phyloP scores from a whole-genome alignment of 768 basidiomycete species.

The Collybia sordida region DNA sequence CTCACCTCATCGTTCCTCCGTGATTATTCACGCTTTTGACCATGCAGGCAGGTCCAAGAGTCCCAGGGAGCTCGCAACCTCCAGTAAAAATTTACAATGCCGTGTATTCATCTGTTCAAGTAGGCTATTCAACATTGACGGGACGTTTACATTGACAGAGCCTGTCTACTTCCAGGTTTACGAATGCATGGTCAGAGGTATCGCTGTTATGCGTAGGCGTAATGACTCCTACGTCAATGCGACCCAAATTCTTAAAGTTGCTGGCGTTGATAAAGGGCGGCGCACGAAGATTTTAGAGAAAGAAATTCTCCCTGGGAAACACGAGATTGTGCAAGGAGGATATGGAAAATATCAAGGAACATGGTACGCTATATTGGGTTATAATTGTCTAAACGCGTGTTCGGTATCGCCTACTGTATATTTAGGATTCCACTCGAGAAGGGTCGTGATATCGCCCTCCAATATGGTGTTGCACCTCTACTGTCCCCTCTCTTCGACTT shows the following conservation, averaged over 20 bases:
- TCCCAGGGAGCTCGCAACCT: conserved; percentile 43
- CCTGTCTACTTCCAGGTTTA: conserved; percentile 64
- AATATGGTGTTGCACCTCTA: conserved; percentile 88
- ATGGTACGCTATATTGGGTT: conserved; percentile 57
- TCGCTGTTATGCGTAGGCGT: conserved; percentile 96
- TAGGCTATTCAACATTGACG: conserved; percentile 16
- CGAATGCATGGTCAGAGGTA: conserved; percentile 97
- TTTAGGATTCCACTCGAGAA: conserved; percentile 93
- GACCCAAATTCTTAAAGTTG: conserved; percentile 98
- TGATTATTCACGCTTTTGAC: conserved; percentile 20
- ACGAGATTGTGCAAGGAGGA: conserved; percentile 98
- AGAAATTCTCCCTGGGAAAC: conserved; percentile 91
- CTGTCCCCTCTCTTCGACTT: conserved; percentile 93
- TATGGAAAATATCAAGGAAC: conserved; percentile 99
- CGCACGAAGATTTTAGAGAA: conserved; percentile 97
- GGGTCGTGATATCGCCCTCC: conserved; percentile 88
- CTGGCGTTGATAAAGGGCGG: conserved; percentile 94
- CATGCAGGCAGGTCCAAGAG: conserved; percentile 49
- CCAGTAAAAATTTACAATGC: conserved; percentile 91
- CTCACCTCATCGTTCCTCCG: conserved; percentile 25
- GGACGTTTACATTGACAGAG: conserved; percentile 36
- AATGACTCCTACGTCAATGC: conserved; percentile 97
- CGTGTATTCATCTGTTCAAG: conserved; percentile 89
- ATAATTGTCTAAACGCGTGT: conserved; percentile 4
- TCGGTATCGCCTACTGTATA: background rate